A percentile compares a stretch with the other conserved stretches of the same genome.
Evolutionary conservation across 352 stramenopile genomes (phyloP).

Genomic region (Phytophthora quininea): DNA sequence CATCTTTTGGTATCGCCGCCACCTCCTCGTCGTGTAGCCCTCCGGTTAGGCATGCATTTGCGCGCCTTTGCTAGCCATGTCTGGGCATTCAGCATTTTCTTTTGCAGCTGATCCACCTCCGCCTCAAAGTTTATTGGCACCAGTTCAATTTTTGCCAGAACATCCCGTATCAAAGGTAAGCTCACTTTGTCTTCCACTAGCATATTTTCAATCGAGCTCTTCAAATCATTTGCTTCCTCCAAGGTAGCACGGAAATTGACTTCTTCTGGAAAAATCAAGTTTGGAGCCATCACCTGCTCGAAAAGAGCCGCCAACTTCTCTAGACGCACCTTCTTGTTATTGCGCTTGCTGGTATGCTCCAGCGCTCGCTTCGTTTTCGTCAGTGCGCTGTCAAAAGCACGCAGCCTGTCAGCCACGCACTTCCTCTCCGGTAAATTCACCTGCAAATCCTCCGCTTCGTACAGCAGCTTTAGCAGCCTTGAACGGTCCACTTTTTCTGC

Average conservation of each 20-base stretch:
- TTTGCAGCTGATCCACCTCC: conserved; percentile 81
- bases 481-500: conserved; percentile 48
- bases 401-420: conserved; percentile 45
- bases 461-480: conserved; percentile 52
- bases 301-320: conserved; percentile 64
- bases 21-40: conserved; percentile 56
- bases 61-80: conserved; percentile 86
- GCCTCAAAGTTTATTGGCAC: conserved; percentile 86
- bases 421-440: conserved; percentile 50
- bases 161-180: conserved; percentile 76
- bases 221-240: conserved; percentile 65
- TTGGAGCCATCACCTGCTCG: conserved; percentile 42
- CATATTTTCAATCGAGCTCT: conserved; percentile 69
- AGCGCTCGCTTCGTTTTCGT: conserved; percentile 68
- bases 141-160: conserved; percentile 82
- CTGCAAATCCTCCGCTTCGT: conserved; percentile 67
- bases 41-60: conserved; percentile 87
- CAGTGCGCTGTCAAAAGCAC: conserved; percentile 63
- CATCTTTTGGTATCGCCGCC: conserved; percentile 77
- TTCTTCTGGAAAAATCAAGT: conserved; percentile 72
- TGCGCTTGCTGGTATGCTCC: conserved; percentile 64
- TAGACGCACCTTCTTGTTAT: conserved; percentile 59
- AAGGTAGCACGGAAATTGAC: conserved; percentile 51
- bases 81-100: conserved; percentile 86
- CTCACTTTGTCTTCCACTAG: conserved; percentile 84